These are phyloP conservation scores for Lasiodiplodia hormozganensis DNA, from an alignment of 2,329 filamentous ascomycete species.

Conservation along the genomic window DNA sequence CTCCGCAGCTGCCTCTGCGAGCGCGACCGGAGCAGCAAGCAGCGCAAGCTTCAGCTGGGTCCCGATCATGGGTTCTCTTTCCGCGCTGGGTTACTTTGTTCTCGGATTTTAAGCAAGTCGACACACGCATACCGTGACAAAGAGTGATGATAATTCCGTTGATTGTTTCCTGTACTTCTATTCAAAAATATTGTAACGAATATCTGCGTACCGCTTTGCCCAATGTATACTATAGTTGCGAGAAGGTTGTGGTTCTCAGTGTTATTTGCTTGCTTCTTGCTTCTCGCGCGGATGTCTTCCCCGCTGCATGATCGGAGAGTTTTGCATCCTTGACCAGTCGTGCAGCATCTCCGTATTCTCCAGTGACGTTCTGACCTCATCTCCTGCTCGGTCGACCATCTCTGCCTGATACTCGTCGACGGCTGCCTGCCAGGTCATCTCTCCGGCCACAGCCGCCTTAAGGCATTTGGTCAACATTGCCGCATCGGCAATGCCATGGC, in stretches of 20 bases:
- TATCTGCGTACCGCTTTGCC: no score
- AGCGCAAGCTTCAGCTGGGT: not conserved
- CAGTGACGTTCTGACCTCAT: conserved; percentile 41
- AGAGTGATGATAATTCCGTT: not conserved
- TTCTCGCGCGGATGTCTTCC: conserved; percentile 36
- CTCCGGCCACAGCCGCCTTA: conserved; percentile 15
- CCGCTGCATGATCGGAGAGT: conserved; percentile 43
- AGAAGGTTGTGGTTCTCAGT: not conserved
- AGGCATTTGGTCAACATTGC: conserved; percentile 39
- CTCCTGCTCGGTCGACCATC: conserved; percentile 48
- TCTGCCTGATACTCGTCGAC: conserved; percentile 45
- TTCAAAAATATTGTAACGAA: not conserved
- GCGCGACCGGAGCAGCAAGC: not conserved
- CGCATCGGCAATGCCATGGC: conserved; percentile 55
- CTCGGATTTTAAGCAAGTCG: not conserved
- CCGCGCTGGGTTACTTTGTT: not conserved
- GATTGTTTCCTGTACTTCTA: not conserved
- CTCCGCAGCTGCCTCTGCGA: not conserved
- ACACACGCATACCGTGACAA: not conserved
- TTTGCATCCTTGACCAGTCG: conserved; percentile 46
- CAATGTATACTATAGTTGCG: no score
- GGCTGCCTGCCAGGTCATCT: conserved; percentile 30
- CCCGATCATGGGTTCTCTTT: not conserved
- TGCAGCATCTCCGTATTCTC: conserved; percentile 46
- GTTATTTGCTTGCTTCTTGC: not conserved